Evolutionary conservation across 2,329 filamentous ascomycete genomes (phyloP), one percentile per base, ranked within the genome.

Genomic region (Cryoendolithus antarcticus): DNA sequence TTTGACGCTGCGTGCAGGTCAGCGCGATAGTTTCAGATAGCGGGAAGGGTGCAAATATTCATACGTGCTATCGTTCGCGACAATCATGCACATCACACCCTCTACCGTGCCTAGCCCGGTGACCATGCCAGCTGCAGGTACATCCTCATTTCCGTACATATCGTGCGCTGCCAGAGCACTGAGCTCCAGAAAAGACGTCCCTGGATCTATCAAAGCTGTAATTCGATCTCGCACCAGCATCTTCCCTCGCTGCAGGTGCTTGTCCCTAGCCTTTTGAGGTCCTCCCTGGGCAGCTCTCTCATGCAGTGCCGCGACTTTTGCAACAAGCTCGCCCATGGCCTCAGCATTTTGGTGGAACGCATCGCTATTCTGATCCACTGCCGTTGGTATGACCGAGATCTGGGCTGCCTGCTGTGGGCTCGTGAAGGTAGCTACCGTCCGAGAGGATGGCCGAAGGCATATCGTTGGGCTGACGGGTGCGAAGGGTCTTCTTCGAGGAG

Each of bases 191-290:
- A 98, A 96, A 0, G 82, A 82, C 2, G 85, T 89, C 4, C 88
- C 88, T 0, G 85, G 82, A 56, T 98, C 89, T 46, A 95, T 74
- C 47, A 98, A 67, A 4, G 86, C 82, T 0, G 86, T 82, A 39
- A 98, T 76, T 27, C 89, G 79, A 61, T 96, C 89, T 48, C 91
- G 70, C 2, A 88, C 86, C 41, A 98, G 72, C 86, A 96, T 94
- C 71, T 96, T 96, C 47, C 85, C 84, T 51, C 88, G 72, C 28
- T 80, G 75, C 15, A 93, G 63, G 57, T 96, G 89, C 66, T 95
- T 95, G 47, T 89, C 77, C 43, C 82, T 72, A 3, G 89, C 84
- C 60, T 91, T 91, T 42, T 79, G 72, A 1, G 84, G 66, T 0
- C 91, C 91, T 38, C 89, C 89, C 47, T 74, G 71, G 37, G 85